Evolutionary conservation across 2,329 filamentous ascomycete species (phyloP), one percentile per base, ranked within the genome.

Genomic region (Rutstroemia sp.): DNA sequence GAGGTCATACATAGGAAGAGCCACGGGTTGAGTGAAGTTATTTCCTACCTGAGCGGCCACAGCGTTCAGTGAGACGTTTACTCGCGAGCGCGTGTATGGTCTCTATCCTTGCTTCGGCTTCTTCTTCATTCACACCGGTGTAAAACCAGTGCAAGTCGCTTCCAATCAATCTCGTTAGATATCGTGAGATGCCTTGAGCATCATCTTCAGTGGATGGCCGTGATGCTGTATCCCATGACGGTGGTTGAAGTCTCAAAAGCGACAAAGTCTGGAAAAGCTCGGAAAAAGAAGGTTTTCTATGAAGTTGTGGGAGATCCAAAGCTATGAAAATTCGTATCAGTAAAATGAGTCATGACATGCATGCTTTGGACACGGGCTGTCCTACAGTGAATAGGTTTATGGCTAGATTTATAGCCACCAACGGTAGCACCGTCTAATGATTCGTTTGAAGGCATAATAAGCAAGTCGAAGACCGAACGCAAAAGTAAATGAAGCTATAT

Each of bases 301-400:
- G 90, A 60, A 92, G 78, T 67, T 91, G 88, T n/a, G 91, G 90
- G 25, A 96, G 81, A 67, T 92, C 88, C 57, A 86, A 75, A 57
- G 84, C 83, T 85, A 66, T 58, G 4, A 38, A n/a, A 18, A 18
- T 7, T 30, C 7, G 18, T 18, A 4, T 55, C 12, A 55, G 38
- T 34, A 25, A 44, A 4, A 6, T 19, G 10, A 30, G 18, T 23
- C 16, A 34, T 19, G 7, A 14, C 9, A 30, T 19, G 10, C 14
- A 9, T 21, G 12, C 6, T 18, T 10, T 19, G n/a, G 19, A 21
- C 25, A 23, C 23, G 42, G 21, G 23, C 2, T 16, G 41, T 50
- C 53, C 21, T 39, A 55, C 53, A 55, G 46, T 55, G 53, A 50
- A 50, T 55, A 42, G 38, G 18, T 19, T 42, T 19, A 19, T n/a